phyloP scores from a whole-genome alignment of 768 basidiomycete genomes.

The Russula lepida region DNA sequence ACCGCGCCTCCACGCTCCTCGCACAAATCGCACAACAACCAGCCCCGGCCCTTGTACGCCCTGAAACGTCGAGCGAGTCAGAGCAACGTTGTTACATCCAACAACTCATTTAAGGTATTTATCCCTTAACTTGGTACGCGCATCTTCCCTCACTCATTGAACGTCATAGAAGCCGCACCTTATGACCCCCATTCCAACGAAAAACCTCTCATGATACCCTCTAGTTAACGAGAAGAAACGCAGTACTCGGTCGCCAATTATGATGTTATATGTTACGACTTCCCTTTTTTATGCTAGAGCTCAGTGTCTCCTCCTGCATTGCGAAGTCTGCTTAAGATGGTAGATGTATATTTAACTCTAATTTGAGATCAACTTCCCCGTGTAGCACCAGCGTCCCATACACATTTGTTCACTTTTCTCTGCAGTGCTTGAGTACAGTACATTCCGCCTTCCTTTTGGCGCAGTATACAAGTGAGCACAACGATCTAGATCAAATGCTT shows the following conservation, averaged over 20 bases:
- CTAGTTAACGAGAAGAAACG: not conserved
- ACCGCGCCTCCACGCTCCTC: not conserved
- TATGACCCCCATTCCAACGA: not conserved
- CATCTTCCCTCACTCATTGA: not conserved
- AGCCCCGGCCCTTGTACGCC: not conserved
- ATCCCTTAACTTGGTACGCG: not conserved
- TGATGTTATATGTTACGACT: not conserved
- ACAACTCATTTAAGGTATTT: constrained; percentile 3
- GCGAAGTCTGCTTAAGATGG: not conserved
- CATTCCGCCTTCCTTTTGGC: too few species aligned
- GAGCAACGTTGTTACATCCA: too few species aligned
- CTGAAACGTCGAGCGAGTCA: constrained; percentile 6
- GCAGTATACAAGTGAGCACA: too few species aligned
- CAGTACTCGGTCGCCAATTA: not conserved
- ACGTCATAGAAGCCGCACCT: not conserved
- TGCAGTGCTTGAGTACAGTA: too few species aligned
- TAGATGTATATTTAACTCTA: not conserved
- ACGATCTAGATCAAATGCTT: too few species aligned
- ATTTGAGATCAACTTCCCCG: not conserved
- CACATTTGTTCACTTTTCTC: not conserved
- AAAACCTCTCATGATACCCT: not conserved
- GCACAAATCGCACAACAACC: not conserved
- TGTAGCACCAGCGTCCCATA: too few species aligned
- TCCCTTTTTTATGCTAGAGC: not conserved
- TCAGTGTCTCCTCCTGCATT: not conserved